A percentile compares a stretch with the other conserved stretches of the same genome.
Conservation (phyloP, 2,329 filamentous ascomycete species). For the Fusarium cyanostomum region DNA sequence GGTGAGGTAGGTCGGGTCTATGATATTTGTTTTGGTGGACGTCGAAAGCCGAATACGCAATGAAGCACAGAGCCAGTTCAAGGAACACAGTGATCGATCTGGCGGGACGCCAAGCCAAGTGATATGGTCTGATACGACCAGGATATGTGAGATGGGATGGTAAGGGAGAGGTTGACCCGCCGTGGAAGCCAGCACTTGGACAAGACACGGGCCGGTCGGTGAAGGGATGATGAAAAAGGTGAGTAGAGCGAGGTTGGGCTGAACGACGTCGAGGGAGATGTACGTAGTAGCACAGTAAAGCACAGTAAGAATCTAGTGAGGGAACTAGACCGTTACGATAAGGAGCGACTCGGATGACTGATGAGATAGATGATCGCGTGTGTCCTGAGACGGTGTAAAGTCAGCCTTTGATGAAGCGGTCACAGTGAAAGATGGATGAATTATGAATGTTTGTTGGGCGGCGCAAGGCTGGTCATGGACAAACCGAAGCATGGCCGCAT, state of each 20-base stretch:
- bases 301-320: neutral
- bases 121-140: conserved; percentile 41
- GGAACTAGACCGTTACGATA: neutral
- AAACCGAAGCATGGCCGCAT: conserved; percentile 25
- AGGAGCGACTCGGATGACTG: conserved; percentile 6
- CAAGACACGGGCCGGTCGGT: conserved; percentile 21
- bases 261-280: conserved; percentile 6
- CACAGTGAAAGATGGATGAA: conserved; percentile 22
- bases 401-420: conserved; percentile 38
- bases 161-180: conserved; percentile 24
- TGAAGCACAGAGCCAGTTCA: conserved; percentile 20
- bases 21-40: conserved; percentile 30
- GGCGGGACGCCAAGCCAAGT: conserved; percentile 32
- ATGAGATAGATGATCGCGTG: conserved; percentile 24
- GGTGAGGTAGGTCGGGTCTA: conserved; percentile 17
- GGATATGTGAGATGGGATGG: conserved; percentile 41
- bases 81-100: conserved; percentile 38
- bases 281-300: neutral
- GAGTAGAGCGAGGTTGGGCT: conserved; percentile 5
- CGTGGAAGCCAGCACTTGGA: conserved; percentile 36
- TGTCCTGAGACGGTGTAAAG: conserved; percentile 16
- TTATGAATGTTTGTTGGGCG: conserved; percentile 12
- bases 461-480: conserved; percentile 24
- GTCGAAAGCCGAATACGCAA: conserved; percentile 34
- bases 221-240: conserved; percentile 14